Evolutionary conservation across 2,329 filamentous ascomycete species (phyloP).

Genomic region (Pyrenophora tritici-repentis): DNA sequence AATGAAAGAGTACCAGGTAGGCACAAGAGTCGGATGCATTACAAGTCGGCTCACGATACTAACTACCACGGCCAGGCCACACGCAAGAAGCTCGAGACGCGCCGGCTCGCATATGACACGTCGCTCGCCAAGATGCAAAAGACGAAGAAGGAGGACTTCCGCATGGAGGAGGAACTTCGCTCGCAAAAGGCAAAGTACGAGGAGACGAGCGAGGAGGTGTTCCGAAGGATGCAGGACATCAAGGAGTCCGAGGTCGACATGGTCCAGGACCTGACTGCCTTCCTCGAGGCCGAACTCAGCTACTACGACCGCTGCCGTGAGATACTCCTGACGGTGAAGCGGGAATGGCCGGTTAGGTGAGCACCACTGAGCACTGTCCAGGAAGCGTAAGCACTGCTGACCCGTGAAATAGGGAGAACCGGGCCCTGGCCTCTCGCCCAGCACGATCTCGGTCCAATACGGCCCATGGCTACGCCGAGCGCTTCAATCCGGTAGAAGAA

Average conservation of each 20-base stretch:
- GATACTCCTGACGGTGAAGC: constrained; percentile 72
- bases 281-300: constrained; percentile 85
- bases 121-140: constrained; percentile 90
- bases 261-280: constrained; percentile 75
- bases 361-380: constrained; percentile 46
- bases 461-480: constrained; percentile 66
- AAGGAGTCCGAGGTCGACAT: constrained; percentile 88
- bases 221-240: constrained; percentile 92
- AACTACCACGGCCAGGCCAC: constrained; percentile 59
- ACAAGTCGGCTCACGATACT: neutral
- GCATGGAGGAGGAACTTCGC: constrained; percentile 89
- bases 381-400: constrained; percentile 18
- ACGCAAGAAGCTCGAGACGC: constrained; percentile 91
- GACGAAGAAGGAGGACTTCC: constrained; percentile 89
- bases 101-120: constrained; percentile 88
- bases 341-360: constrained; percentile 70
- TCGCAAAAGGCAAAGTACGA: constrained; percentile 94
- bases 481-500: constrained; percentile 62
- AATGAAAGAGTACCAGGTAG: constrained; percentile 97
- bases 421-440: constrained; percentile 44
- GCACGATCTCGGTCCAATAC: constrained; percentile 66
- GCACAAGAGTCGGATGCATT: constrained; percentile 25
- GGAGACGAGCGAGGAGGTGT: constrained; percentile 89
- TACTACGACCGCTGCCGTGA: constrained; percentile 92
- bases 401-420: constrained; percentile 29